Percentiles rank a stretch among this genome's conserved stretches.
These are phyloP conservation scores for Cicer chorassanicum DNA, from an alignment of 306 rosid genomes.

Conservation along the genomic window DNA sequence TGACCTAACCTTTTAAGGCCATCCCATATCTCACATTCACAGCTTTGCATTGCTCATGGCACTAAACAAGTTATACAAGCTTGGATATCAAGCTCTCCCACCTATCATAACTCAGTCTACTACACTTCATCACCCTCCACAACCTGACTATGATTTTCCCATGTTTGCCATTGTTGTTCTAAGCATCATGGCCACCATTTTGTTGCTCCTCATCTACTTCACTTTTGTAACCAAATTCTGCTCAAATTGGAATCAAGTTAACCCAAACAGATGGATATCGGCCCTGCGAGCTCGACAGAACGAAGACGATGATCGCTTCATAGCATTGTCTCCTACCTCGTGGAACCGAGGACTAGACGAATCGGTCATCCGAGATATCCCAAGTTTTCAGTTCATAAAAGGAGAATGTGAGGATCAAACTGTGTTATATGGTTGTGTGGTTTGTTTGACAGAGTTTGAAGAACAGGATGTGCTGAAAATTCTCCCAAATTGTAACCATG, in stretches of 20 bases:
- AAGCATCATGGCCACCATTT: constrained; percentile 58
- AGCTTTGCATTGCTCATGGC: constrained; percentile 50
- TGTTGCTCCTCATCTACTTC: constrained; percentile 63
- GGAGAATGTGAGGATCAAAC: constrained; percentile 42
- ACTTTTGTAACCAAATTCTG: constrained; percentile 61
- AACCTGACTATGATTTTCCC: constrained; percentile 62
- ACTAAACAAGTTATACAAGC: constrained; percentile 46
- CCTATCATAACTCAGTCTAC: constrained; percentile 45
- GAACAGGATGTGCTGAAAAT: constrained; percentile 57
- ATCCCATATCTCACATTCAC: constrained; percentile 33
- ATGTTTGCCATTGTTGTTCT: constrained; percentile 58
- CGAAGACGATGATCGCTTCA: constrained; percentile 57
- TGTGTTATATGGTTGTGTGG: constrained; percentile 59
- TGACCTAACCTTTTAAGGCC: constrained; percentile 32
- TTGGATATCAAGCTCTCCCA: constrained; percentile 52
- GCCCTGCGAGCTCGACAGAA: constrained; percentile 35
- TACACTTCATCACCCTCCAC: constrained; percentile 35
- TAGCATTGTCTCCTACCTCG: constrained; percentile 60
- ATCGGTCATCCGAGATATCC: constrained; percentile 61
- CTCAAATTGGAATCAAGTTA: constrained; percentile 53
- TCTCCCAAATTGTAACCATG: constrained; percentile 67
- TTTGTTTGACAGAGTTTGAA: constrained; percentile 70
- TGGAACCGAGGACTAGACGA: constrained; percentile 69
- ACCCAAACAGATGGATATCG: constrained; percentile 55
- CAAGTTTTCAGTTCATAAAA: constrained; percentile 59